These are phyloP conservation scores for Tardiomyces depauwii DNA, from an alignment of 1,139 yeast genomes.

Conservation along the genomic window DNA sequence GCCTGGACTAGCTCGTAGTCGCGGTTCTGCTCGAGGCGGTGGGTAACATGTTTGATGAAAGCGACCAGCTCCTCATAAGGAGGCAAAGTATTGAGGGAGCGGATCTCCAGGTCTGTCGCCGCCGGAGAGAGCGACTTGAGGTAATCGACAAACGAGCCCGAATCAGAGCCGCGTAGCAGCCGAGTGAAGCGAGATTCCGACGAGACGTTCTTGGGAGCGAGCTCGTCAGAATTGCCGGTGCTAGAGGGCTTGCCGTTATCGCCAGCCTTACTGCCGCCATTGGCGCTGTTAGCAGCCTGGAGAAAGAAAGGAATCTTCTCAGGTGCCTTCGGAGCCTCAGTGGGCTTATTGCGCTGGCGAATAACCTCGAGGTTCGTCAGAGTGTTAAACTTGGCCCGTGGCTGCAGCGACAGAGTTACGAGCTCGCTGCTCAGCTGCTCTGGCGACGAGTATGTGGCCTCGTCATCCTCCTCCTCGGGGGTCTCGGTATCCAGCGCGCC, in stretches of 20 bases:
- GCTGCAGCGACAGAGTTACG: slow-evolving; percentile 64
- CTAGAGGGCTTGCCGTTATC: slow-evolving; percentile 6
- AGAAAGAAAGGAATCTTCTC: slow-evolving; percentile 77
- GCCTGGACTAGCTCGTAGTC: slow-evolving; percentile 72
- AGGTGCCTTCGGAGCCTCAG: slow-evolving; percentile 79
- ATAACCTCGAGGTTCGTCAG: slow-evolving; percentile 74
- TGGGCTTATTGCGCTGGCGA: slow-evolving; percentile 79
- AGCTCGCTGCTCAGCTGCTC: slow-evolving; percentile 56
- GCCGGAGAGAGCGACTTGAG: slow-evolving; percentile 66
- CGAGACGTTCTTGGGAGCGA: slow-evolving; percentile 8
- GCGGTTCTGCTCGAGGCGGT: slow-evolving; percentile 44
- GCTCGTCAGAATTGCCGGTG: background rate
- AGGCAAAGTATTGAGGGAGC: slow-evolving; percentile 56
- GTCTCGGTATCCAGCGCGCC: slow-evolving; percentile 52
- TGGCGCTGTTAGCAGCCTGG: slow-evolving; percentile 20
- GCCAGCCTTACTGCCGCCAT: slow-evolving; percentile 3
- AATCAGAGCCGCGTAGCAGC: slow-evolving; percentile 49
- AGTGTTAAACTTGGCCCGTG: slow-evolving; percentile 71
- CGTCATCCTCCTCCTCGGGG: slow-evolving; percentile 20
- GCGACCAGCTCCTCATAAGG: slow-evolving; percentile 53
- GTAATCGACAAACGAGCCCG: slow-evolving; percentile 39
- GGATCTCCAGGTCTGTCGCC: slow-evolving; percentile 71
- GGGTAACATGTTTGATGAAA: slow-evolving; percentile 55
- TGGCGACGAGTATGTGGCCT: slow-evolving; percentile 37
- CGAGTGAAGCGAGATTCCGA: slow-evolving; percentile 72